Evolutionary conservation across 2,329 filamentous ascomycete genomes (phyloP).

Genomic region (Colletotrichum incanum): DNA sequence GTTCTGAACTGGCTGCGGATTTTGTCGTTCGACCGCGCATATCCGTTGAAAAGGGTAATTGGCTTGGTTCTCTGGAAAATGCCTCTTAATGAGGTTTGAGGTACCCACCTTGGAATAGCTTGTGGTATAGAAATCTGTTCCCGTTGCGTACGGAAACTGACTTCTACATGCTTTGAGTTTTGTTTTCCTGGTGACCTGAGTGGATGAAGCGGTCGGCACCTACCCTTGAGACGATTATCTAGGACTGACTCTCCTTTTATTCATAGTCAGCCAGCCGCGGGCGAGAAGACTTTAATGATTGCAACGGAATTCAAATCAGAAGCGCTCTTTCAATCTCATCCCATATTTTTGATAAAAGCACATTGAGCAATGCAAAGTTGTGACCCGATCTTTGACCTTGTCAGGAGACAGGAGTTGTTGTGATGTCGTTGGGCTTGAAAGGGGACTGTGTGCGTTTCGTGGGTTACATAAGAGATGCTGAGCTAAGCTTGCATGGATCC

Average conservation of each 20-base stretch:
- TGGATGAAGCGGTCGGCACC: too few species aligned
- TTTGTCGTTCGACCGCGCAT: constrained; percentile 3
- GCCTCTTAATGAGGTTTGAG: constrained; percentile 16
- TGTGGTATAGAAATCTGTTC: constrained; percentile 19
- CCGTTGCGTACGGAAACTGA: not conserved
- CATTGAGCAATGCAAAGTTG: not conserved
- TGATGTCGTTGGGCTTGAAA: constrained; percentile 17
- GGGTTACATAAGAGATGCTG: constrained; percentile 24
- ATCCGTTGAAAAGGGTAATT: constrained; percentile 9
- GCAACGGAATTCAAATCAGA: not conserved
- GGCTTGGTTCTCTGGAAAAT: not conserved
- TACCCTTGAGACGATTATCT: not conserved
- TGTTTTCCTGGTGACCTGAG: not conserved
- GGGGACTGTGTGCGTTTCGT: not conserved
- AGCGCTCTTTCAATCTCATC: not conserved
- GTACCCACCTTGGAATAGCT: constrained; percentile 8
- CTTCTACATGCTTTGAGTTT: not conserved
- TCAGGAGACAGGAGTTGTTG: not conserved
- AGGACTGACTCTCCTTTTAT: not conserved
- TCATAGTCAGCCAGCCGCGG: not conserved
- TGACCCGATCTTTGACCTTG: not conserved
- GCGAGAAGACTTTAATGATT: not conserved
- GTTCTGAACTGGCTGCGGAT: not conserved
- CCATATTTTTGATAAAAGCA: too few species aligned
- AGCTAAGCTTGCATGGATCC: constrained; percentile 34